phyloP scores from a whole-genome alignment of 257 asterid species.

The Fraxinus cuspidata region DNA sequence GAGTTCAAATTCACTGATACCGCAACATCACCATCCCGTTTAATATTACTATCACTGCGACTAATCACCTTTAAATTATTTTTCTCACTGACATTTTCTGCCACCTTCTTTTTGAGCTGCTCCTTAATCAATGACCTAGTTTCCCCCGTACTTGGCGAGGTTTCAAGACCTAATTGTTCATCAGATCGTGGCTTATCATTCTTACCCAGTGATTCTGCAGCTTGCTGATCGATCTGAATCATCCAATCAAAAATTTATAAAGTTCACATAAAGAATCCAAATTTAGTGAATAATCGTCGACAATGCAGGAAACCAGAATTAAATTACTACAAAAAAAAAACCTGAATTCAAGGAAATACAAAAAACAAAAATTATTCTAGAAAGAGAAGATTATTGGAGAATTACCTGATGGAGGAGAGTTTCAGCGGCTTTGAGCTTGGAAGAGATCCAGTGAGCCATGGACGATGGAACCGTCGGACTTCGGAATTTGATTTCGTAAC shows the following conservation, averaged over 20 bases:
- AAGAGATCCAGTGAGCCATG: no score
- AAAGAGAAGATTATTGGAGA: constrained; percentile 13
- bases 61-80: constrained; percentile 35
- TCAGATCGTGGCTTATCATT: constrained; percentile 59
- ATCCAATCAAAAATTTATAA: constrained; percentile 22
- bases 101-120: constrained; percentile 73
- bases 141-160: constrained; percentile 43
- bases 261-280: neutral
- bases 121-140: constrained; percentile 68
- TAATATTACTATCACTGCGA: constrained; percentile 42
- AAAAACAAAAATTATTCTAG: neutral
- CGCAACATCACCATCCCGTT: constrained; percentile 42
- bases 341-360: neutral
- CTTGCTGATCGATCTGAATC: constrained; percentile 93
- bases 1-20: constrained; percentile 37
- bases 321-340: neutral
- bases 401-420: constrained; percentile 86
- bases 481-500: no score
- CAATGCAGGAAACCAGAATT: neutral
- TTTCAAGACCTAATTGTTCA: constrained; percentile 46
- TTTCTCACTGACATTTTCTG: constrained; percentile 37
- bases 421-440: constrained; percentile 86
- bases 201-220: constrained; percentile 88
- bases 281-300: neutral
- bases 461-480: no score